phyloP scores from a whole-genome alignment of 1,284 basidiomycete species.

The Moesziomyces globuligerus region DNA sequence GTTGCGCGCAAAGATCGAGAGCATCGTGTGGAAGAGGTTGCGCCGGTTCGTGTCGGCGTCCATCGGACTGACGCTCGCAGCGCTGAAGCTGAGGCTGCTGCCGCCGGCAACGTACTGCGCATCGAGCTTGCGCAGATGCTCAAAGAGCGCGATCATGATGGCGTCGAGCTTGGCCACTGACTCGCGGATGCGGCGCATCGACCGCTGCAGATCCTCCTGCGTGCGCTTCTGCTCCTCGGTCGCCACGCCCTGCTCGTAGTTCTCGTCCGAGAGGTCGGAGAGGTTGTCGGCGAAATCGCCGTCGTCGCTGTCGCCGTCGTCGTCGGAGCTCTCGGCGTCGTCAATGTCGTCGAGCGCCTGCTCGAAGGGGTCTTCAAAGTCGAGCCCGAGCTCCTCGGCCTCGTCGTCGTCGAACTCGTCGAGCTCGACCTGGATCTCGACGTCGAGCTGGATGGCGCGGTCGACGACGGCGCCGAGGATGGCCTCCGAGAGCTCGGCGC shows the following conservation, averaged over 20 bases:
- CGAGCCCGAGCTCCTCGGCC: conserved; percentile 59
- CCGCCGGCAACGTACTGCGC: conserved; percentile 39
- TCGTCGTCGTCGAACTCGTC: conserved; percentile 81
- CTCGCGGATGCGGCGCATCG: conserved; percentile 73
- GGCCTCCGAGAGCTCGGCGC: conserved; percentile 85
- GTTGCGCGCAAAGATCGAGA: conserved; percentile 90
- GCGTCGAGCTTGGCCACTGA: conserved; percentile 91
- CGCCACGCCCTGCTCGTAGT: conserved; percentile 67
- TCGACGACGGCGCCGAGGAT: conserved; percentile 87
- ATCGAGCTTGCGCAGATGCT: conserved; percentile 75
- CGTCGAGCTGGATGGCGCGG: conserved; percentile 92
- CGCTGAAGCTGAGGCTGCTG: conserved; percentile 20
- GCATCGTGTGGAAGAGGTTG: conserved; percentile 79
- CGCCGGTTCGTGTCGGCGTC: conserved; percentile 46
- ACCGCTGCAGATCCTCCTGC: conserved; percentile 41
- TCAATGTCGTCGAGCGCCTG: conserved; percentile 75
- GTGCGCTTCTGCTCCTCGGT: conserved; percentile 37
- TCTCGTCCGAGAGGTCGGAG: conserved; percentile 73
- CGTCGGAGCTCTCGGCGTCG: conserved; percentile 65
- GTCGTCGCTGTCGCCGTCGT: conserved; percentile 70
- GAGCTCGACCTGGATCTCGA: conserved; percentile 94
- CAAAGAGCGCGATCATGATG: conserved; percentile 84
- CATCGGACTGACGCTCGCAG: conserved; percentile 28
- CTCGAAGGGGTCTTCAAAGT: conserved; percentile 83
- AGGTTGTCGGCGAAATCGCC: conserved; percentile 53